Evolutionary conservation across 768 basidiomycete species (phyloP).

Genomic region (Infundibulicybe gibba): DNA sequence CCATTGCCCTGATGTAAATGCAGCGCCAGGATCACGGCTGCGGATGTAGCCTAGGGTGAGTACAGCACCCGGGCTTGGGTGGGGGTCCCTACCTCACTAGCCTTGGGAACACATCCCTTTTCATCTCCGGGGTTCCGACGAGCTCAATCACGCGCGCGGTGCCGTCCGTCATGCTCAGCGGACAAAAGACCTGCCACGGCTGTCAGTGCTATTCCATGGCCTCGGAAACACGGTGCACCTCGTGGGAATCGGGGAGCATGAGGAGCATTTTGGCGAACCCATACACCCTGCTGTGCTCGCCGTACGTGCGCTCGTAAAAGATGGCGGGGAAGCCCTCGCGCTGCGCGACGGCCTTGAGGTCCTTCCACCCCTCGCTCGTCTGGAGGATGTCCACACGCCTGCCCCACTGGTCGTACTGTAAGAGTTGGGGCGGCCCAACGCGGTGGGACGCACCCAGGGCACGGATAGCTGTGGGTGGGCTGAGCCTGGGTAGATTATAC

Average conservation of each 20-base stretch:
- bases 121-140: constrained; percentile 56
- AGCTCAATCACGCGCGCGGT: constrained; percentile 71
- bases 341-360: constrained; percentile 57
- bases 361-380: constrained; percentile 73
- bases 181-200: constrained; percentile 59
- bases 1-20: constrained; percentile 80
- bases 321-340: constrained; percentile 66
- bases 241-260: constrained; percentile 61
- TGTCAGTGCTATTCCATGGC: too few relatives aligned
- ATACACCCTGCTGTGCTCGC: constrained; percentile 57
- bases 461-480: constrained; percentile 43
- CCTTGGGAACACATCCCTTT: constrained; percentile 50
- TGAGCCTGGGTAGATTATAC: background rate
- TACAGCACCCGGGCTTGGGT: background rate
- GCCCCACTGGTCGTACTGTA: constrained; percentile 78
- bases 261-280: constrained; percentile 65
- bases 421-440: constrained; percentile 46
- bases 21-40: constrained; percentile 58
- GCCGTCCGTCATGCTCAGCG: constrained; percentile 79
- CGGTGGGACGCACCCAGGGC: constrained; percentile 39
- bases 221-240: constrained; percentile 33
- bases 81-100: constrained; percentile 48
- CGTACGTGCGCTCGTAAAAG: constrained; percentile 61
- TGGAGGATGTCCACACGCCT: constrained; percentile 59
- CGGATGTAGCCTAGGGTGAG: background rate